phyloP scores from a whole-genome alignment of 352 stramenopile species.

The Lagenidium sp. region DNA sequence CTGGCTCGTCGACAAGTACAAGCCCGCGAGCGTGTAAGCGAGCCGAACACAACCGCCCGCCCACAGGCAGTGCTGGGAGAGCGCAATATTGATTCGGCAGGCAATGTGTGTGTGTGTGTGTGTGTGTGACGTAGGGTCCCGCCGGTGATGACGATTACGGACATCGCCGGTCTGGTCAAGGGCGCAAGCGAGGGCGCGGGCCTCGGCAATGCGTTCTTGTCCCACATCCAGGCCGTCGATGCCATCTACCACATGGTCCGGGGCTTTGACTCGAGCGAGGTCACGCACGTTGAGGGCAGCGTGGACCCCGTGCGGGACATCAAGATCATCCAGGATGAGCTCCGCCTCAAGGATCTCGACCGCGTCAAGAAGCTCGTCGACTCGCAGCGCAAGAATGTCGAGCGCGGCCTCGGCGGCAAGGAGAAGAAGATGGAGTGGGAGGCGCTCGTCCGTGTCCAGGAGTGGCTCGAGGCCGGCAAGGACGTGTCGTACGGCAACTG shows the following conservation, averaged over 20 bases:
- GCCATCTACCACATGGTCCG: constrained; percentile 98
- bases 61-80: background rate
- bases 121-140: constrained; percentile 86
- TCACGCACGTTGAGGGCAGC: constrained; percentile 98
- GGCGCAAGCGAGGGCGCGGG: constrained; percentile 96
- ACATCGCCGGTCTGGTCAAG: constrained; percentile 99
- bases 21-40: constrained; percentile 88
- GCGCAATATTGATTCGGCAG: no score
- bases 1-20: constrained; percentile 95
- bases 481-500: constrained; percentile 89
- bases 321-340: constrained; percentile 98
- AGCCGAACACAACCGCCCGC: background rate
- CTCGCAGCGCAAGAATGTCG: constrained; percentile 82
- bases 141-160: constrained; percentile 97
- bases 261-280: constrained; percentile 96
- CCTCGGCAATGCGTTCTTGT: constrained; percentile 99
- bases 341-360: constrained; percentile 97
- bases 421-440: constrained; percentile 96
- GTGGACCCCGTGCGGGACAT: constrained; percentile 99
- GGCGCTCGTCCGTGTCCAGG: constrained; percentile 67
- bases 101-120: no score
- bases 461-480: constrained; percentile 82
- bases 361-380: constrained; percentile 72
- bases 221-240: constrained; percentile 98
- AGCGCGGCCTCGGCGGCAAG: constrained; percentile 85